Base-by-base conservation (phyloP, 495 filamentous ascomycete species). In the Opeltia flavorubescens region DNA sequence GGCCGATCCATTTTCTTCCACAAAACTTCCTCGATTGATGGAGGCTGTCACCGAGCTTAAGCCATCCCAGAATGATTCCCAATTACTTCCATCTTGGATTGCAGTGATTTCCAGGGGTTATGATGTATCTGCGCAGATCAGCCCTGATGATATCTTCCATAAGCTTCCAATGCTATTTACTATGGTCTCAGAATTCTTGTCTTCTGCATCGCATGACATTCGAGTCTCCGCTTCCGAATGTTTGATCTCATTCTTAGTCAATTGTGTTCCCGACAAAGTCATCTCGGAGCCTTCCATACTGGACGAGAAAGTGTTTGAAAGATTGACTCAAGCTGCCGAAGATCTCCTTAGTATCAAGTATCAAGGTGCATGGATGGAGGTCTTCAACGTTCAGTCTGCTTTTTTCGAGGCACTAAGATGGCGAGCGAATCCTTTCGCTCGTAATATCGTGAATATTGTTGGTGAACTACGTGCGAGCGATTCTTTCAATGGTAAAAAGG, bases 21-120 rank as follows among this genome's bases (percentile, higher is more conserved):
- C 83, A 1, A 98, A 96, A 63, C 73, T 98, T 9, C 89, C 93
- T 12, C 76, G 81, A 47, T 70, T 98, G 17, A 67, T 98, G 52
- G 87, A 93, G 27, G 78, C 78, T 15, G 94, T 98, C 53, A 77
- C 77, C 21, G 87, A 96, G 63, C 67, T 96, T 44, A 83, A 86
- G 51, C 91, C 91, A 24, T 84, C 86, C 6, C 74, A 85, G 53
- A 89, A 83, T 58, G 93, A 98, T 65, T 86, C 87, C 0, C 87
- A 94, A 62, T 70, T 96, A 21, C 74, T 95, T 0, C 91, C 91
- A 0, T 85, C 91, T 1, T 98, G 91, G 91, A 86, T 96, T 51
- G 91, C 89, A 3, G 89, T 98, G 31, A 62, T 96, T 12, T 94
- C 89, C 9, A 73, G 91, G 62, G 93, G 86, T 2, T 94, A 95